Conservation (phyloP, 352 stramenopile genomes). For the Phytophthora megakarya region DNA sequence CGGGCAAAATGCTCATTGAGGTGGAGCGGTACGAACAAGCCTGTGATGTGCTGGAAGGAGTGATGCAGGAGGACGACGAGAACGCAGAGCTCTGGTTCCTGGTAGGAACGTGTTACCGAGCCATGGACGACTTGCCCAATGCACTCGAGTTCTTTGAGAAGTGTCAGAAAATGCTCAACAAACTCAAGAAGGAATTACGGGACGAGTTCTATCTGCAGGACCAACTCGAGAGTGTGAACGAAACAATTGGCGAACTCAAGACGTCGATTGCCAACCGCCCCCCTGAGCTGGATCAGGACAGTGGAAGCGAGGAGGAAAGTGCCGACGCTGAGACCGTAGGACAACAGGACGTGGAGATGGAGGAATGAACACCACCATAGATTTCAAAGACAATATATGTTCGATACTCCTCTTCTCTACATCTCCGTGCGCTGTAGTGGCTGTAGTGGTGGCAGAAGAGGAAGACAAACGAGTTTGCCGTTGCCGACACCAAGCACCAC, state of each 20-base stretch:
- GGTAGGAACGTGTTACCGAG: constrained; percentile 86
- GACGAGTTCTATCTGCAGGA: constrained; percentile 77
- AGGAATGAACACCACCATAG: constrained; percentile 61
- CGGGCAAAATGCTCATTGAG: constrained; percentile 87
- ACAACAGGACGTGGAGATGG: constrained; percentile 83
- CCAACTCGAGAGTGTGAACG: constrained; percentile 79
- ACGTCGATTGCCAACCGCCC: constrained; percentile 61
- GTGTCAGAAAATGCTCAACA: constrained; percentile 76
- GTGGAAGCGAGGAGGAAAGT: constrained; percentile 45
- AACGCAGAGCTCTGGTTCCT: constrained; percentile 92
- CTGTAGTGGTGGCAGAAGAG: constrained; percentile 38
- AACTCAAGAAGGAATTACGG: constrained; percentile 76
- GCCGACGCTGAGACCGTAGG: constrained; percentile 36
- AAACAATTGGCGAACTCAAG: constrained; percentile 63
- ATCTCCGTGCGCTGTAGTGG: constrained; percentile 24
- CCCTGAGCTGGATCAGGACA: constrained; percentile 60
- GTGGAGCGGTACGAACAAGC: constrained; percentile 85
- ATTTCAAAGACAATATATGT: constrained; percentile 54
- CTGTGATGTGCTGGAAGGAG: constrained; percentile 80
- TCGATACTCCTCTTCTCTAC: constrained; percentile 37
- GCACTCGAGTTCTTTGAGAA: constrained; percentile 89
- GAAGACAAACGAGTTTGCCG: constrained; percentile 58
- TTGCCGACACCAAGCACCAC: constrained; percentile 68
- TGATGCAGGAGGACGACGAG: constrained; percentile 91
- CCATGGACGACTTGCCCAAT: constrained; percentile 80